phyloP scores from a whole-genome alignment of 1,139 yeast species.

The Candida tunisiensis region DNA sequence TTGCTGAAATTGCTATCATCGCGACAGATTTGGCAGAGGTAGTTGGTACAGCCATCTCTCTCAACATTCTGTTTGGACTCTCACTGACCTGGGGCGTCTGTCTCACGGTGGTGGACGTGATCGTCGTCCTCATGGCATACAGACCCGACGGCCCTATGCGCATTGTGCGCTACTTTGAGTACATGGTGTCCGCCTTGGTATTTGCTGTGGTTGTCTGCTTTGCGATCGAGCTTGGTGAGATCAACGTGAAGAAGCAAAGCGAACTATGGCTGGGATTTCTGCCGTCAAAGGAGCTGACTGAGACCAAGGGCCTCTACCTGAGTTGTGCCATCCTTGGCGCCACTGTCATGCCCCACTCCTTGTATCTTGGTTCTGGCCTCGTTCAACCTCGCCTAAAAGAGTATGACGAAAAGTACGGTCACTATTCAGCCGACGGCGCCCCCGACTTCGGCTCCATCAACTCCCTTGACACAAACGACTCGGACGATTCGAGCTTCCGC shows the following conservation, averaged over 20 bases:
- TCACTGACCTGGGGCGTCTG: conserved; percentile 71
- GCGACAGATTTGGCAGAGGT: conserved; percentile 93
- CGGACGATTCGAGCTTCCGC: conserved; percentile 15
- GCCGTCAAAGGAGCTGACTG: conserved; percentile 58
- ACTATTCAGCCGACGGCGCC: conserved; percentile 23
- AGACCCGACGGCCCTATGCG: conserved; percentile 74
- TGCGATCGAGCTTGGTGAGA: conserved; percentile 51
- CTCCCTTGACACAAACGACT: conserved; percentile 8
- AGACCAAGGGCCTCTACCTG: conserved; percentile 66
- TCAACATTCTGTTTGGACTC: conserved; percentile 61
- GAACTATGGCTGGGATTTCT: conserved; percentile 57
- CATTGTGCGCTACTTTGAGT: conserved; percentile 66
- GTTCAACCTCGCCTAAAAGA: conserved; percentile 83
- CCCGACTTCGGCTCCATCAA: conserved; percentile 6
- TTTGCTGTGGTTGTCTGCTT: conserved; percentile 76
- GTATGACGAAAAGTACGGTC: conserved; percentile 54
- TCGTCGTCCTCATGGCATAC: conserved; percentile 74
- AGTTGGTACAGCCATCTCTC: conserved; percentile 82
- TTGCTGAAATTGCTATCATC: conserved; percentile 78
- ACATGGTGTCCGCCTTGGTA: conserved; percentile 62
- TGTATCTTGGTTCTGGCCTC: conserved; percentile 81
- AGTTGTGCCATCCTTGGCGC: conserved; percentile 92
- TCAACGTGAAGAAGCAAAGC: conserved; percentile 31
- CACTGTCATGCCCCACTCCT: conserved; percentile 94
- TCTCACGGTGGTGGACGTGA: conserved; percentile 69